A percentile compares a stretch with the other conserved stretches of the same genome.
Conservation (phyloP, 2,329 filamentous ascomycete genomes). For the Aureobasidium sp. region DNA sequence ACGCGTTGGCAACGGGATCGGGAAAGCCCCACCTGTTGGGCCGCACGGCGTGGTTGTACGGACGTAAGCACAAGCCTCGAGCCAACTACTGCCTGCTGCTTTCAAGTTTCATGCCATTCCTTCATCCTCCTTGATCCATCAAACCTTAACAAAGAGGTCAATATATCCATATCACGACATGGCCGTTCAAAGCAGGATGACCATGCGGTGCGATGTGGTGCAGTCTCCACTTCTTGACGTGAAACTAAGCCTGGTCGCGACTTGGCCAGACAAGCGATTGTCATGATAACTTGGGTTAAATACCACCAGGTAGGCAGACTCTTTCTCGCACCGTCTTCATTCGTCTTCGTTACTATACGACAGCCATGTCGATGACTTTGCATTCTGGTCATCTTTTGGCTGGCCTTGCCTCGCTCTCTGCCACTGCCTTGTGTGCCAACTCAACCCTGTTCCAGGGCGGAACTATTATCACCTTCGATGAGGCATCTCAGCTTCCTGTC, state of each 20-base stretch:
- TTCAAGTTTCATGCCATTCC: background rate
- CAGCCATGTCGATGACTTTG: background rate
- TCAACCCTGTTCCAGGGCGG: background rate
- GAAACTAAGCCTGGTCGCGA: background rate
- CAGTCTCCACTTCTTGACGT: background rate
- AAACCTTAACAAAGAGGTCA: background rate
- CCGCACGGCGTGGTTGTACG: background rate
- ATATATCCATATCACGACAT: background rate
- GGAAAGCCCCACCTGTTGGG: background rate
- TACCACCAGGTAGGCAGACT: background rate
- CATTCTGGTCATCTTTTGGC: background rate
- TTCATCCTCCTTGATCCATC: background rate
- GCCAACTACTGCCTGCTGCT: background rate
- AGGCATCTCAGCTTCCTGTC: background rate
- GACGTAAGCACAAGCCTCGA: background rate
- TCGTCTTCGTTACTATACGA: background rate
- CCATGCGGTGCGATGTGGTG: background rate
- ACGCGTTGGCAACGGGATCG: background rate
- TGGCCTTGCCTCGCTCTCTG: background rate
- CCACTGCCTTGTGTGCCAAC: background rate
- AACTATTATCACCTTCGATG: slow-evolving; percentile 15
- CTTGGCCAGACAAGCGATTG: background rate
- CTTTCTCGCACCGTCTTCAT: background rate
- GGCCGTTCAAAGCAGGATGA: background rate
- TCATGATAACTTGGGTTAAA: background rate